Evolutionary conservation across 176 grass and related monocot species (phyloP), one percentile per base, ranked within the genome.

Genomic region (Cymbopogon citratus): DNA sequence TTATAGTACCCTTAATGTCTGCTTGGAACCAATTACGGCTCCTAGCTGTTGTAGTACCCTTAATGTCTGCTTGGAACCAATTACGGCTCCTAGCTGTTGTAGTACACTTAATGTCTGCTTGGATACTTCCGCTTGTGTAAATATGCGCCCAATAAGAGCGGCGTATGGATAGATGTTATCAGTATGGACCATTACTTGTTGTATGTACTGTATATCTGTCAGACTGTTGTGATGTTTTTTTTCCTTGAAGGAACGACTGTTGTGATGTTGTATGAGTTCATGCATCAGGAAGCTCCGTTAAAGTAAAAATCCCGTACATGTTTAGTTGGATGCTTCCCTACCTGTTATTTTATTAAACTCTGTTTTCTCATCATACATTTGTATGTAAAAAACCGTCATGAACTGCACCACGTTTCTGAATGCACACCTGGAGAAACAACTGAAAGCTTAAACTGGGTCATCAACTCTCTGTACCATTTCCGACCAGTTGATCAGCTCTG

Each of bases 81-180:
- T 76, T 85, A 80, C 36, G 15, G 46, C 69, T 29, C 60, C 57
- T 84, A 84, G 41, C 62, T 71, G 80, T 65, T 66, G 44, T 66
- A 85, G 87, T 49, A 49, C 46, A 14, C 46, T 49, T 49, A 49
- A 18, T 49, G 46, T 21, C 24, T 76, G 34, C 73, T 71, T 79
- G 66, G 80, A 69, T 35, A 68, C 33, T 27, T 40, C 48, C 60
- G 39, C 33, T 76, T 23, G 7, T 81, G 82, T 89, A 89, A 71
- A 85, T 89, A 81, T 71, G 78, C n/a, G 15, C 39, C 73, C 78
- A 70, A 81, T 85, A 71, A 85, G 83, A 51, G 69, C 16, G 21
- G 65, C 35, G n/a, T 85, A 81, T 77, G 54, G 65, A 43, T 80
- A 65, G 72, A 56, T 85, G 34, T 81, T 70, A n/a, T 81, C 28